These are phyloP conservation scores for Singerocomus inundabilis DNA, from an alignment of 1,284 basidiomycete species.

Conservation along the genomic window DNA sequence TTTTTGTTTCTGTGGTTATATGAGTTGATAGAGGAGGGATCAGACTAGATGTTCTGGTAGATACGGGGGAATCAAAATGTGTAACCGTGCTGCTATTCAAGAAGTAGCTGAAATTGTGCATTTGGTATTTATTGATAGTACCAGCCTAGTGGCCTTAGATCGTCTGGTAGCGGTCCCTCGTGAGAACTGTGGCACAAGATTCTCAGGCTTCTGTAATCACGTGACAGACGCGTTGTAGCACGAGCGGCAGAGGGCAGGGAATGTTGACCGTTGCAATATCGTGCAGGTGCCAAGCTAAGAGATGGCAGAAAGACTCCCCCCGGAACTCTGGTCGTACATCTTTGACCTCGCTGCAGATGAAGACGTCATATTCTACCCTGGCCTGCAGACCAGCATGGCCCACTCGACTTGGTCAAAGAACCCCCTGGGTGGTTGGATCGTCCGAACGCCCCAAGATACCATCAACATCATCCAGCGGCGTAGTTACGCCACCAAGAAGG, in stretches of 20 bases:
- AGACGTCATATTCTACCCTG: slow-evolving; percentile 56
- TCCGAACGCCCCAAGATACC: slow-evolving; percentile 57
- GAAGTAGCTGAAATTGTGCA: too few species aligned
- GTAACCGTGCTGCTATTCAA: too few species aligned
- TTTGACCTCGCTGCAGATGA: slow-evolving; percentile 68
- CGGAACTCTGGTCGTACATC: slow-evolving; percentile 65
- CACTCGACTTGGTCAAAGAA: slow-evolving; percentile 58
- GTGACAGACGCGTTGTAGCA: not conserved
- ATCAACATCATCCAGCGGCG: slow-evolving; percentile 53
- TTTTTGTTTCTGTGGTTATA: too few species aligned
- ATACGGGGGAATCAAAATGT: too few species aligned
- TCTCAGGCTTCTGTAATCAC: not conserved
- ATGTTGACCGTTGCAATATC: too few species aligned
- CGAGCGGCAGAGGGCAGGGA: too few species aligned
- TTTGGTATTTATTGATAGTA: too few species aligned
- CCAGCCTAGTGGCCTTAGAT: too few species aligned
- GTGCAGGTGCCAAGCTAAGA: too few species aligned
- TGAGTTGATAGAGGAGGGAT: too few species aligned
- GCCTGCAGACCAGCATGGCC: slow-evolving; percentile 56
- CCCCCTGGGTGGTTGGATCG: slow-evolving; percentile 47
- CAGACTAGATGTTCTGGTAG: too few species aligned
- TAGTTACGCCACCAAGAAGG: slow-evolving; percentile 66
- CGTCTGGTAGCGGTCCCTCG: too few species aligned
- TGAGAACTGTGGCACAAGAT: slow-evolving; percentile 4
- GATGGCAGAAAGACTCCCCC: slow-evolving; percentile 47